Base-by-base conservation (phyloP, 164 flowering plant genomes). In the Buxus sempervirens region DNA sequence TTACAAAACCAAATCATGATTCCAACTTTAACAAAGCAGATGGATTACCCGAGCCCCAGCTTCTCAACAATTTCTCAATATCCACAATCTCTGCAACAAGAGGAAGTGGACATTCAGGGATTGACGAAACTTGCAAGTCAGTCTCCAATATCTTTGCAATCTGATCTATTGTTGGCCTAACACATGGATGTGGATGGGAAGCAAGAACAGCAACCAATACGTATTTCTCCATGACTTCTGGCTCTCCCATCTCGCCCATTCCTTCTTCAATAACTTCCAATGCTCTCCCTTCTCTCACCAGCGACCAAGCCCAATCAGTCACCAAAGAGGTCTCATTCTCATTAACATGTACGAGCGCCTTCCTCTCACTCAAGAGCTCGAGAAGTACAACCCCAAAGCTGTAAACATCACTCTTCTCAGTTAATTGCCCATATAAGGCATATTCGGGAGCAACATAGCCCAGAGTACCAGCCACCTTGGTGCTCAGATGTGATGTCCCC, bases 101-200 rank as follows among this genome's bases (percentile, higher is more conserved):
- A 64, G n/a, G n/a, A 65, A 88, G 78, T 15, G 91, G 90, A 5
- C 98, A 72, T 32, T 89, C 93, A 0, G 92, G 92, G 65, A 93
- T 85, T 7, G 84, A 58, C 4, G 97, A 91, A 63, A 90, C 81
- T 0, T 86, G 85, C 20, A 71, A 21, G 54, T 88, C 91, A 2
- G 83, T 80, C 69, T 93, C 98, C 81, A 90, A 61, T 76, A 90
- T 84, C 77, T 89, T 90, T 69, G 88, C 88, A 73, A 93, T 88
- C 71, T 87, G 93, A 77, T 90, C 96, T 96, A 93, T 90, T 0
- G 90, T 87, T 56, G 94, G 98, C 80, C 98, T 77, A 9, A 92
- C 93, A 73, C 88, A 85, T 62, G 86, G 63, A 68, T 87, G 87
- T 4, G 93, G 93, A 76, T 93, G 93, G 58, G 96, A 84, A 75